Base-by-base conservation (phyloP, 2,329 filamentous ascomycete genomes). In the Verticillium dahliae region DNA sequence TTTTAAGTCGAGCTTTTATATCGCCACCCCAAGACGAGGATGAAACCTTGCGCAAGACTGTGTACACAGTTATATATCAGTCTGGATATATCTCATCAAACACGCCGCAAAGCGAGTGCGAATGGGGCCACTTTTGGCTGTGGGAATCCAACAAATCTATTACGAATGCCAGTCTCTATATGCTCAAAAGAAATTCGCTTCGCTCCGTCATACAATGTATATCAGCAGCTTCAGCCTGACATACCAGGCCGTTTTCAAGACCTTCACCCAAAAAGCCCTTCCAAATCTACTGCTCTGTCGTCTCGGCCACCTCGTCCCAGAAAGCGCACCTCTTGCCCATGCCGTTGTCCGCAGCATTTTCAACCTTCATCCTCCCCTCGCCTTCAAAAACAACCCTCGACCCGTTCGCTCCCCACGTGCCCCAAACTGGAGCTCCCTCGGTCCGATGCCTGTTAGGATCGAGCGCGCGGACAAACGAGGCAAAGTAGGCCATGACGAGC, bases 401-500 rank as follows among this genome's bases (percentile, higher is more conserved):
- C 59, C 71, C 70, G 0, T 65, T 65, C 2, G 62, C 55, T 1
- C 69, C 72, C 76, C 79, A 82, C 0, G 65, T 57, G 55, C 68
- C 70, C 81, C 81, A 83, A 3, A 58, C 66, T 2, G 79, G 79
- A 3, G 77, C 70, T 1, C 67, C 72, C 0, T 61, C 34, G 22
- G 69, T 65, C 58, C 72, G 69, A 54, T 74, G 63, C 9, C 65
- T 50, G 60, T 81, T 82, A 1, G 81, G 81, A 62, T 83, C 72
- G 38, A 81, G 69, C 11, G 68, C 67, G 31, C 73, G 70, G 22
- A 81, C 77, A 65, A 84, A 84, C 18, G 78, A 80, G 55, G 81
- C 72, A 69, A 75, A 82, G 67, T 84, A 84, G 57, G 72, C 71
- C 78, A 81, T 81, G 18, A 81, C 72, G 13, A 82, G 63, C 6